Base-by-base conservation (phyloP, 768 basidiomycete species). In the Chalciporus chontae region DNA sequence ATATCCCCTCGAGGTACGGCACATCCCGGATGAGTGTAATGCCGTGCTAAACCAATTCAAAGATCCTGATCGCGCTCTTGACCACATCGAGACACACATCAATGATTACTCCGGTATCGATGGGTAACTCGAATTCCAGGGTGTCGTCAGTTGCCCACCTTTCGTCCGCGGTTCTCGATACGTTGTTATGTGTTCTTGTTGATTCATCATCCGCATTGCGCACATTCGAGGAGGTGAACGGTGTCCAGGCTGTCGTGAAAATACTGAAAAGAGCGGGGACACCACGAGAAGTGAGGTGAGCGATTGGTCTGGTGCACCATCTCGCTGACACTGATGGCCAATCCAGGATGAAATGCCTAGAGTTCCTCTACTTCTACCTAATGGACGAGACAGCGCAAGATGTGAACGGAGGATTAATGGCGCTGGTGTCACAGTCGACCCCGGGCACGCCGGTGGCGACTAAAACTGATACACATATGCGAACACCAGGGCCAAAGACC, bases 341-440 rank as follows among this genome's bases (percentile, higher is more conserved):
- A 39, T 31, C 18, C 59, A 95, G 94, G 59, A 95, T 96, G 88
- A 95, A 95, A 72, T 95, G 92, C 54, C 75, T 97, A 15, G 94
- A 96, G 64, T 94, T 96, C 59, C 71, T 97, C 14, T 95, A 95
- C 67, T 96, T 94, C 67, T 97, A 97, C 66, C 76, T 97, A 7
- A 74, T 95, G 40, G 94, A 94, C 52, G 94, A 96, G 63, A 81
- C 79, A 1, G 63, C 71, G 6, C 50, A 55, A 18, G 50, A 56
- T 4, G 49, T 43, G 38, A 53, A 45, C 9, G 39, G 41, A 26
- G 21, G 15, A 15, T 17, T 36, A 8, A 15, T 45, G 48, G 52
- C 32, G 36, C 17, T 51, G 0, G 54, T 48, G 29, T 45, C 54
- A 4, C 76, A 78, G 5, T 57, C 66, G 4, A 59, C 66, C 10